Evolutionary conservation across 2,329 filamentous ascomycete species (phyloP).

Genomic region (Sporothrix humicola): DNA sequence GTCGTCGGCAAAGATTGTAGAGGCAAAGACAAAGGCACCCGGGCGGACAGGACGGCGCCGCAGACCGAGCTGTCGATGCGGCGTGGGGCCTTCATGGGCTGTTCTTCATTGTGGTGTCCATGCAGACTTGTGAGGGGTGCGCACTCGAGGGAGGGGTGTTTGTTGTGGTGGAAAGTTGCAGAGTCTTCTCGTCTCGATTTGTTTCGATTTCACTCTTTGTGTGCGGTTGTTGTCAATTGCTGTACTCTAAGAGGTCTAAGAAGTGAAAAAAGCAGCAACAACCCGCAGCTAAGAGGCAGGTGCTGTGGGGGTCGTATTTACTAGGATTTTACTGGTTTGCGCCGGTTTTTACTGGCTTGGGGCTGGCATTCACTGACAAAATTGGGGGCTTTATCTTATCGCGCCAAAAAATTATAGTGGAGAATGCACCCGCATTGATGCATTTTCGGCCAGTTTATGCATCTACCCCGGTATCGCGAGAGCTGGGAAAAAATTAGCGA

Average conservation of each 20-base stretch:
- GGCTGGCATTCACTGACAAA: not conserved
- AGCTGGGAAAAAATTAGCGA: constrained; percentile 39
- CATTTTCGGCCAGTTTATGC: constrained; percentile 26
- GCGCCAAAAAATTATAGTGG: not conserved
- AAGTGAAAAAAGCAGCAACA: constrained; percentile 27
- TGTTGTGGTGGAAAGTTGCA: not conserved
- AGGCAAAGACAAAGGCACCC: constrained; percentile 41
- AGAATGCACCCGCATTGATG: constrained; percentile 17
- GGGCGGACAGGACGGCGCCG: constrained; percentile 59
- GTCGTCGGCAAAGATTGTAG: not conserved
- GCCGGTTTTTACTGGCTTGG: not conserved
- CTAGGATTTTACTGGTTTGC: too few relatives aligned
- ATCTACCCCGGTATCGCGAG: constrained; percentile 1
- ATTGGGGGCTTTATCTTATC: constrained; percentile 33
- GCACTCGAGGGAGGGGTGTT: not conserved
- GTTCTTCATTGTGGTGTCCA: constrained; percentile 55
- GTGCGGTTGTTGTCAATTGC: constrained; percentile 17
- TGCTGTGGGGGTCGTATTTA: not conserved
- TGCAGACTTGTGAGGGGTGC: constrained; percentile 25
- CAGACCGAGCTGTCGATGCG: constrained; percentile 66
- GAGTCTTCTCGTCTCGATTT: not conserved
- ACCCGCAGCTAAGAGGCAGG: constrained; percentile 1
- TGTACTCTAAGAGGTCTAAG: not conserved
- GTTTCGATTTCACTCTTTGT: not conserved
- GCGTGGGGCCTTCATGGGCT: constrained; percentile 65